Conservation (phyloP, 768 basidiomycete species). For the Tylopilus sp. region DNA sequence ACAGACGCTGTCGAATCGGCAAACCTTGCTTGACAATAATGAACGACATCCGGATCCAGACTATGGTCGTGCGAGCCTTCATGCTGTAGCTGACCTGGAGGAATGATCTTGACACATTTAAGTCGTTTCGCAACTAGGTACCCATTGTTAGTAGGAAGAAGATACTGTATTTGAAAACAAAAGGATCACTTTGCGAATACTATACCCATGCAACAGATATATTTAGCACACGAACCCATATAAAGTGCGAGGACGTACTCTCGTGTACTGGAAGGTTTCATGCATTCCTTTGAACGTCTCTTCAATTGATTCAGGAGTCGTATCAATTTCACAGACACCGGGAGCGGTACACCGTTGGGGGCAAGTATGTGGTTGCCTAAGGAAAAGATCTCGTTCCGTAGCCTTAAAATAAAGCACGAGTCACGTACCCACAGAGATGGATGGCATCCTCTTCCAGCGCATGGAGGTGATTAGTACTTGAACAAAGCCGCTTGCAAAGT, state of each 20-base stretch:
- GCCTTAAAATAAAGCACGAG: neutral
- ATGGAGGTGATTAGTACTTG: slow-evolving; percentile 48
- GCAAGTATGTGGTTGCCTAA: slow-evolving; percentile 48
- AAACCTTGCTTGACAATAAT: slow-evolving; percentile 52
- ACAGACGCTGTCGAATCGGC: slow-evolving; percentile 1
- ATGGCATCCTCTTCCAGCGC: slow-evolving; percentile 37
- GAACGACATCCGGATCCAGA: slow-evolving; percentile 42
- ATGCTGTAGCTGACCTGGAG: slow-evolving; percentile 41
- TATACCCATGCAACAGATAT: slow-evolving; percentile 15
- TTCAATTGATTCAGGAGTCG: slow-evolving; percentile 54
- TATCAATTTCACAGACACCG: slow-evolving; percentile 26
- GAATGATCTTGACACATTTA: slow-evolving; percentile 47
- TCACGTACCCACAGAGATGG: slow-evolving; percentile 58
- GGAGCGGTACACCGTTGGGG: slow-evolving; percentile 37
- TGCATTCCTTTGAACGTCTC: slow-evolving; percentile 59
- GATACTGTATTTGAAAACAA: neutral
- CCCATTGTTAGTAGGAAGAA: neutral
- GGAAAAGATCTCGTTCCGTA: slow-evolving; percentile 7
- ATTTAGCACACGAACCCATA: neutral
- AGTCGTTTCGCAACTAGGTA: slow-evolving; percentile 46
- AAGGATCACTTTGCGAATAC: slow-evolving; percentile 53
- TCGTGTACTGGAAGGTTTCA: slow-evolving; percentile 63
- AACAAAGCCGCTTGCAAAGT: slow-evolving; percentile 53
- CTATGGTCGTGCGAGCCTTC: slow-evolving; percentile 48
- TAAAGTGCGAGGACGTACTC: slow-evolving; percentile 37